Percentiles rank a stretch among this genome's conserved stretches.
These are phyloP conservation scores for Huntiella savannae DNA, from an alignment of 2,329 filamentous ascomycete species.

Conservation along the genomic window DNA sequence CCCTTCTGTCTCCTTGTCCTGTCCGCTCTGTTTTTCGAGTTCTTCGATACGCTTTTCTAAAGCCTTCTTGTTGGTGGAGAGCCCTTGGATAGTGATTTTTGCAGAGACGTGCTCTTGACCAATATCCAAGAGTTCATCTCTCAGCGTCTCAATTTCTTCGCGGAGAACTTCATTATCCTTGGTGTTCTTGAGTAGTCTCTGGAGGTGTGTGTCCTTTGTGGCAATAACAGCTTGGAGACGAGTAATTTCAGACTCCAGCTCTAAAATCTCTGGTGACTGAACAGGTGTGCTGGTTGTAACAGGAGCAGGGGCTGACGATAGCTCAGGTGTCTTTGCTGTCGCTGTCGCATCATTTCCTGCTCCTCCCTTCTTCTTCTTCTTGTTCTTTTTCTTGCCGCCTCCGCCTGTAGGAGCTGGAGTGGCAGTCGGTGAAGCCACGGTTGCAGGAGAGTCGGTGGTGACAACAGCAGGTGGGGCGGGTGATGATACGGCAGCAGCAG, in stretches of 20 bases:
- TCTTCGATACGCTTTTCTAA: slow-evolving; percentile 29
- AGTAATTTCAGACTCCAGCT: slow-evolving; percentile 29
- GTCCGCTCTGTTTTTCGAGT: slow-evolving; percentile 45
- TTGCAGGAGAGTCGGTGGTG: slow-evolving; percentile 7
- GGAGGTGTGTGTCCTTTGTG: slow-evolving; percentile 56
- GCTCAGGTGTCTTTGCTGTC: background rate
- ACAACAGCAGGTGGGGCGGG: slow-evolving; percentile 13
- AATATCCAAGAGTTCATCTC: slow-evolving; percentile 59
- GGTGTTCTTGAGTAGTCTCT: slow-evolving; percentile 48
- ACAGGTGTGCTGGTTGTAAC: background rate
- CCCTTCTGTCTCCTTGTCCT: background rate
- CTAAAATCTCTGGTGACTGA: slow-evolving; percentile 12
- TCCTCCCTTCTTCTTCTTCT: slow-evolving; percentile 70
- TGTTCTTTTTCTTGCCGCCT: slow-evolving; percentile 52
- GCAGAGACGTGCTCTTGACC: slow-evolving; percentile 71
- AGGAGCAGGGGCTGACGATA: slow-evolving; percentile 13
- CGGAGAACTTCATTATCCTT: slow-evolving; percentile 59
- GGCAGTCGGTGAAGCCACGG: slow-evolving; percentile 12
- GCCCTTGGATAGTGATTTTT: slow-evolving; percentile 53
- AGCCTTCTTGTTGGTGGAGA: slow-evolving; percentile 36
- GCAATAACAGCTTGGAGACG: slow-evolving; percentile 33
- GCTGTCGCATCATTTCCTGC: slow-evolving; percentile 21
- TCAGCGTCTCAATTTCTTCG: slow-evolving; percentile 71
- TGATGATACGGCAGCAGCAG: slow-evolving; percentile 14
- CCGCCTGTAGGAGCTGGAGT: slow-evolving; percentile 4